Evolutionary conservation across 169 alveolate species (phyloP), one percentile per base, ranked within the genome.

Genomic region (Plasmodium gallinaceum): DNA sequence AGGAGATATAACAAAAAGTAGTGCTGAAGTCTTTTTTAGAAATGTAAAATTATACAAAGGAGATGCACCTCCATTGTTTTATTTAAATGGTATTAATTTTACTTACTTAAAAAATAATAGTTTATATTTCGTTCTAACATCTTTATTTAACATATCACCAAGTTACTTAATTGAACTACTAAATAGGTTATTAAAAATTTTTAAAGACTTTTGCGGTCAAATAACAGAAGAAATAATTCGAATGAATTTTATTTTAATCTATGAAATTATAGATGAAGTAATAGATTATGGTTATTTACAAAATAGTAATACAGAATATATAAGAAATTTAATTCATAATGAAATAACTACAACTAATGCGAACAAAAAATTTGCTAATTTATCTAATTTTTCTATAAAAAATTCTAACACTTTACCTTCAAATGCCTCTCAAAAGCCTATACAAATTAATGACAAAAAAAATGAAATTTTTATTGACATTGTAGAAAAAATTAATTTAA

Each of bases 261-360:
- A 99, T 91, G 99, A 99, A 94, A 91, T 98, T 37, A 90, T 99
- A 12, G 99, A 99, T 91, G 99, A 98, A 92, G 91, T 97, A 71
- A 92, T 97, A 52, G 99, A 97, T 94, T 97, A 88, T 91, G 99
- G 99, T 12, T 97, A 97, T 68, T 98, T 99, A 26, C 99, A 99
- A 94, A 90, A 97, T 48, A 95, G 98, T 75, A 92, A 96, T 76
- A 97, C 99, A 0, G 99, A 98, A 72, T 94, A 95, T 91, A 97
- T 99, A 51, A 97, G 96, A 87, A 90, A 95, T 72, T 89, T 93
- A 75, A 90, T 93, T 20, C 94, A 88, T 75, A 93, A 94, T 75
- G 88, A 54, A 61, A 66, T 65, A 87, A 12, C 58, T 16, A 65
- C 52, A 12, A 52, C 37, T 48, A 69, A 22, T 24, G 20, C 52